Percentiles rank a stretch among this genome's conserved stretches.
phyloP scores from a whole-genome alignment of 2,329 filamentous ascomycete genomes.

The Drechslera avenae region DNA sequence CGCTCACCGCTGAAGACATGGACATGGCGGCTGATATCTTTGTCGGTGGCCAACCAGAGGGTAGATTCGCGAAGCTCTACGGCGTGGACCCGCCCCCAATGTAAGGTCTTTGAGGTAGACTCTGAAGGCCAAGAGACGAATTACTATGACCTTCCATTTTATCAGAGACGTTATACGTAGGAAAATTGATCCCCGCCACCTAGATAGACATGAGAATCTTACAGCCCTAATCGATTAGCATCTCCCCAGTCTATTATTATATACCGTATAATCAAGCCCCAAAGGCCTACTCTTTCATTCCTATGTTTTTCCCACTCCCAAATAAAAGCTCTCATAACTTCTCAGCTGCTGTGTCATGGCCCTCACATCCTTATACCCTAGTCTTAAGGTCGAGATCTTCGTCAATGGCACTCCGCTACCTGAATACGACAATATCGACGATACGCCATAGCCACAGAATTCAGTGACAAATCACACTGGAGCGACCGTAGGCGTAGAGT shows the following conservation, averaged over 20 bases:
- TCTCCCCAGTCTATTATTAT: too few species aligned
- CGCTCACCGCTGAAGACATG: conserved; percentile 18
- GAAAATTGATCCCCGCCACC: too few species aligned
- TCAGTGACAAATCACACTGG: conserved; percentile 14
- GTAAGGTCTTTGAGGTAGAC: too few species aligned
- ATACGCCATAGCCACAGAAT: background rate
- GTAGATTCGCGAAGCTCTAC: conserved; percentile 19
- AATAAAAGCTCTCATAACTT: too few species aligned
- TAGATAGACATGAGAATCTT: too few species aligned
- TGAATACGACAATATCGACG: conserved; percentile 17
- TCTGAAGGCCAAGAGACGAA: too few species aligned
- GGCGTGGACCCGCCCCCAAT: background rate
- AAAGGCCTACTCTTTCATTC: too few species aligned
- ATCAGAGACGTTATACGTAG: too few species aligned
- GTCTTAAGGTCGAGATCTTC: conserved; percentile 12
- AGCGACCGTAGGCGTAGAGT: conserved; percentile 4
- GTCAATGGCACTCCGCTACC: conserved; percentile 6
- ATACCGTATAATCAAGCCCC: too few species aligned
- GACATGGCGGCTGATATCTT: conserved; percentile 22
- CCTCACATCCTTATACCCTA: background rate
- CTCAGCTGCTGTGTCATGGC: conserved; percentile 23
- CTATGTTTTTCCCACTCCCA: too few species aligned
- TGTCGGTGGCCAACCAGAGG: conserved; percentile 18
- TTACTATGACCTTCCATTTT: too few species aligned
- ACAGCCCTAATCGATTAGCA: too few species aligned